phyloP scores from a whole-genome alignment of 176 grass and related monocot genomes.

The Ensete glaucum region DNA sequence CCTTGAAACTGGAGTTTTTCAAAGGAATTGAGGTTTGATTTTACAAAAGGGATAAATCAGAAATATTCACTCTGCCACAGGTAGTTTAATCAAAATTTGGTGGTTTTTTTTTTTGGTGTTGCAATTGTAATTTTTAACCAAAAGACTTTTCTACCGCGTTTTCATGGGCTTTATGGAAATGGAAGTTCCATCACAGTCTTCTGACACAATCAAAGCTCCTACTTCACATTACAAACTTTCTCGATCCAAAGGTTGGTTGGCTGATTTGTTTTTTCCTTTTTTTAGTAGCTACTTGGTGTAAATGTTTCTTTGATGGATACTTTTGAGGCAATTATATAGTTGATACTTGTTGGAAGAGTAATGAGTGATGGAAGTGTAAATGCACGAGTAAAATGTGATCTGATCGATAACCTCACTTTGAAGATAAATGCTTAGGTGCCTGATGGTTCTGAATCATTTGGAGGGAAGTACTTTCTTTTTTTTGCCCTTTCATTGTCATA shows the following conservation, averaged over 20 bases:
- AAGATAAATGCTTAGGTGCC: conserved; percentile 64
- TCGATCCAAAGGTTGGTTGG: conserved; percentile 83
- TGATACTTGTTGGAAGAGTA: conserved; percentile 55
- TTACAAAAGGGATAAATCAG: too few species aligned
- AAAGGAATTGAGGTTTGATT: too few species aligned
- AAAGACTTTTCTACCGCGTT: conserved; percentile 18
- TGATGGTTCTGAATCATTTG: conserved; percentile 9
- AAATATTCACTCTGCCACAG: conserved; percentile 30
- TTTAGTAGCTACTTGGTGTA: too few species aligned
- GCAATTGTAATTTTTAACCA: neutral
- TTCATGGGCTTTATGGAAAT: conserved; percentile 60
- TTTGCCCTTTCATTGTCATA: neutral
- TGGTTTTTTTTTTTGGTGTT: conserved; percentile 2
- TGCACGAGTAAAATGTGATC: conserved; percentile 42
- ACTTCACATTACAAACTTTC: conserved; percentile 88
- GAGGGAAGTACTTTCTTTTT: neutral
- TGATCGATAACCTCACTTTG: conserved; percentile 31
- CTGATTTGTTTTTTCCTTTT: neutral
- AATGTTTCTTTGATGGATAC: neutral
- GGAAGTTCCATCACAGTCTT: conserved; percentile 53
- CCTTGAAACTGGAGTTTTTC: conserved; percentile 18
- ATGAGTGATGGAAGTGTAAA: conserved; percentile 40
- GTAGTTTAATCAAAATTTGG: conserved; percentile 13
- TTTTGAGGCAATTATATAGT: conserved; percentile 22
- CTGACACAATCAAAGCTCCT: conserved; percentile 79